Evolutionary conservation across 2,329 filamentous ascomycete genomes (phyloP), one percentile per base, ranked within the genome.

Genomic region (Pyrenophora graminea): DNA sequence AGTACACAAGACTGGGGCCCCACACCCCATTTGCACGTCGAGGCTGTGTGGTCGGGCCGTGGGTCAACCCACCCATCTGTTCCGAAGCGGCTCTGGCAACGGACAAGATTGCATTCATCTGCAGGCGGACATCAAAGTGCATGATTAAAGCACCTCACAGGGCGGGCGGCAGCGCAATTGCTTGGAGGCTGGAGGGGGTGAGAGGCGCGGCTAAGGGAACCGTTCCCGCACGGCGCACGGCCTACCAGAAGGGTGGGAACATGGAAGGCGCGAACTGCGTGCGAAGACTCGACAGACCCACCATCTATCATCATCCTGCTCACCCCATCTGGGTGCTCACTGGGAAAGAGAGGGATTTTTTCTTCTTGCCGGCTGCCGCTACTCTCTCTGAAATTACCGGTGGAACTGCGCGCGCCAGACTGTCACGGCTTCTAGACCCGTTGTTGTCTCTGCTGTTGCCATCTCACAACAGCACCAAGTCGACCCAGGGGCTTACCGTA

Each of bases 291-390:
- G 39, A 46, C 51, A 45, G 38, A 55, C 37, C 49, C 50, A 47
- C 55, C 45, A 21, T 47, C 45, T 40, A 43, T 51, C 23, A 51
- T 38, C 47, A 40, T 51, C 34, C 49, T 44, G 39, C 42, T 38
- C 48, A 33, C 37, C 27, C 56, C 58, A 61, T 49, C 53, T 49
- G 23, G 51, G 53, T 61, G 48, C 45, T 54, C 57, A 47, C 45
- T 48, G 12, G 17, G n/a, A 12, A 25, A 27, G 38, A 38, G 36
- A 18, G 21, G 19, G 15, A 15, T 15, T 15, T 15, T 15, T 15
- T 15, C n/a, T 9, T 19, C n/a, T 15, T 51, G 42, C 37, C 38
- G 31, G 49, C 44, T 30, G 37, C 44, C n/a, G 31, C 27, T 10
- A 8, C n/a, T 15, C 18, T 25, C 34, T 19, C 21, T n/a, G 34